Base-by-base conservation (phyloP, 495 filamentous ascomycete species). In the Aspergillus homomorphus region DNA sequence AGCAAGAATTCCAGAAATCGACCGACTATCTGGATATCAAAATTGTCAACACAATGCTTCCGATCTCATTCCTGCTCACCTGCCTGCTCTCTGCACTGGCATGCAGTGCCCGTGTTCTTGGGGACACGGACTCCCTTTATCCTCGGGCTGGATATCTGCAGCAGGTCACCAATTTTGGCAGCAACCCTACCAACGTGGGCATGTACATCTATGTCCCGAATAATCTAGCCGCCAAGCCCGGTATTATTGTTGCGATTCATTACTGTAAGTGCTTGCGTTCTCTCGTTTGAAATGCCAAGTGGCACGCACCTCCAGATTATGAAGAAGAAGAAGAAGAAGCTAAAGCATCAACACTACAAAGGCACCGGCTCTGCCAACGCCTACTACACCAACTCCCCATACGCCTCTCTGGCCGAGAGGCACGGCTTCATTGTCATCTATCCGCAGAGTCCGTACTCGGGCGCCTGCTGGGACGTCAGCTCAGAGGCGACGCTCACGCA, bases 391-490 rank as follows among this genome's bases (percentile, higher is more conserved):
- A 72, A 70, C 45, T 76, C 77, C 0, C 76, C 76, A 8, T 82
- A 79, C 53, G 79, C 77, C 9, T 57, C 63, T 0, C 69, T 77
- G 12, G 78, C 82, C 16, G 84, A 85, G 43, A 50, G 65, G 19
- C 71, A 84, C 54, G 82, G 82, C 44, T 86, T 81, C 65, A 80
- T 84, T 38, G 75, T 83, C 61, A 81, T 84, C 67, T 83, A 80
- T 68, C 82, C 80, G 4, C 68, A 77, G 48, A 76, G 78, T 6
- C 73, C 78, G 12, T 75, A 76, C 64, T 57, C 60, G 15, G 78
- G 73, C 42, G 73, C 65, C 30, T 87, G 84, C 72, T 88, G 84
- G 83, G 85, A 88, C 57, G 81, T 86, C 43, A 78, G 77, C 22
- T 83, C 79, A 1, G 66, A 73, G 10, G 72, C 71, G 15, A 74